phyloP scores from a whole-genome alignment of 1,284 basidiomycete species.

The Flammula alnicola region DNA sequence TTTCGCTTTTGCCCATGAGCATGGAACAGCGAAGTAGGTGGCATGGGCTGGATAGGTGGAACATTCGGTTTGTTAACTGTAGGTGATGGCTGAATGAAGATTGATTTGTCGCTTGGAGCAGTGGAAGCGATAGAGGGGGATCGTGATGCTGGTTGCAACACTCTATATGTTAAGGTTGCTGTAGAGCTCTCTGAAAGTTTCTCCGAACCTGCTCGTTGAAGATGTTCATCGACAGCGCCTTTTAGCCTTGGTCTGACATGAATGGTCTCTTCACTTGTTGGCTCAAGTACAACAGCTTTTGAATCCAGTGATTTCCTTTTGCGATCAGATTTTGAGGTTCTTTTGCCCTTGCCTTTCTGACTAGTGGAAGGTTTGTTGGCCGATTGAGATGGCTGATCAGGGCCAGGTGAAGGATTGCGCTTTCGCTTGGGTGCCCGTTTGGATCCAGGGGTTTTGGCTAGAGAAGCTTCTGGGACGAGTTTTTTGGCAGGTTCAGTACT shows the following conservation, averaged over 20 bases:
- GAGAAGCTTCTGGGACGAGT: not conserved
- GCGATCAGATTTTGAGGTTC: constrained; percentile 17
- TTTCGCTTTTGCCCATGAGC: constrained; percentile 26
- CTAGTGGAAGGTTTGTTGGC: constrained; percentile 8
- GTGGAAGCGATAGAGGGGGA: constrained; percentile 54
- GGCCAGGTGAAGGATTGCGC: constrained; percentile 21
- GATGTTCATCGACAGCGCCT: constrained; percentile 13
- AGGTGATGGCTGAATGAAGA: constrained; percentile 33
- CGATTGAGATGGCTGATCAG: constrained; percentile 1
- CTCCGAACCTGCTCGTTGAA: constrained; percentile 8
- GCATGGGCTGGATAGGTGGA: constrained; percentile 2
- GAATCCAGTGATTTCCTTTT: constrained; percentile 29
- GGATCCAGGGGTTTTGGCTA: not conserved
- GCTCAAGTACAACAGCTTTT: constrained; percentile 4
- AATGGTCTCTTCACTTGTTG: constrained; percentile 23
- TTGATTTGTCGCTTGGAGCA: constrained; percentile 37
- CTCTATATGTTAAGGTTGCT: constrained; percentile 35
- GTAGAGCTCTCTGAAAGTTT: constrained; percentile 24
- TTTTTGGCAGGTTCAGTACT: no score
- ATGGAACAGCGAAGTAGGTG: constrained; percentile 27
- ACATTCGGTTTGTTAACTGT: constrained; percentile 24
- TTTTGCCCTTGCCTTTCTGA: constrained; percentile 21
- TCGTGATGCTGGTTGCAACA: constrained; percentile 44
- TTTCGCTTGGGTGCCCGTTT: constrained; percentile 27
- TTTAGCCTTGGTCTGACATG: constrained; percentile 24